These are phyloP conservation scores for Coix lacrymajobi DNA, from an alignment of 176 grass and related monocot genomes.

Conservation along the genomic window DNA sequence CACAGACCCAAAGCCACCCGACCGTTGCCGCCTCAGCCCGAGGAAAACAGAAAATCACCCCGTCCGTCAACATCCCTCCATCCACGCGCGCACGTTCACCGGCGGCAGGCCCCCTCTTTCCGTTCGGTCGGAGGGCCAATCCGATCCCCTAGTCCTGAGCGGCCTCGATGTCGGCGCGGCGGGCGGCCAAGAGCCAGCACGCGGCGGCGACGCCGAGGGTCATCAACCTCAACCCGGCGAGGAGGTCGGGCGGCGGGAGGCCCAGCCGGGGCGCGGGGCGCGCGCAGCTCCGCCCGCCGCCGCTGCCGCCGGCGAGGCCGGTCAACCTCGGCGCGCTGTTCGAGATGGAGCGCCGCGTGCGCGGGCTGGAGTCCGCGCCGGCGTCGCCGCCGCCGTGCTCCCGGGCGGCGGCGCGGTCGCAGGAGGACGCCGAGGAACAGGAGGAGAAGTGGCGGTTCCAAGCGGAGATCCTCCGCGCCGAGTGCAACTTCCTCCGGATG, in stretches of 20 bases:
- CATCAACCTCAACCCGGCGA: slow-evolving; percentile 46
- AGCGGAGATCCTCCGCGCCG: slow-evolving; percentile 87
- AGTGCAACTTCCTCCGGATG: slow-evolving; percentile 95
- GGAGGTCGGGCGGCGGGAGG: slow-evolving; percentile 30
- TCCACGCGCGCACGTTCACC: slow-evolving; percentile 6
- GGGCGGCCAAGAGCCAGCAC: slow-evolving; percentile 45
- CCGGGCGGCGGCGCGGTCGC: background rate
- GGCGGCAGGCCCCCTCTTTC: background rate
- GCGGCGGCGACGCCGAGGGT: slow-evolving; percentile 38
- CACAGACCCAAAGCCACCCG: slow-evolving; percentile 19
- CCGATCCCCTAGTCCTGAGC: background rate
- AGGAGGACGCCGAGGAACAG: slow-evolving; percentile 12
- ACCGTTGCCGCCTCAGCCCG: slow-evolving; percentile 48
- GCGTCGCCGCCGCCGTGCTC: slow-evolving; percentile 29
- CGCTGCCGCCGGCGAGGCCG: background rate
- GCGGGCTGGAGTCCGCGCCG: slow-evolving; percentile 46
- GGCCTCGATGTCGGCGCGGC: slow-evolving; percentile 40
- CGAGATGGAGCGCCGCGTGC: slow-evolving; percentile 54
- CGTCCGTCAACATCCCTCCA: background rate
- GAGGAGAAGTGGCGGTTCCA: slow-evolving; percentile 92
- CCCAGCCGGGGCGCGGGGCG: slow-evolving; percentile 1
- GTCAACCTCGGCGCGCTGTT: slow-evolving; percentile 62
- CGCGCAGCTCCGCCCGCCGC: background rate
- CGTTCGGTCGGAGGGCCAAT: background rate
- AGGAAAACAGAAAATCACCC: slow-evolving; percentile 2